Base-by-base conservation (phyloP, 129 eudicot genomes). In the Heracleum sosnowskyi region DNA sequence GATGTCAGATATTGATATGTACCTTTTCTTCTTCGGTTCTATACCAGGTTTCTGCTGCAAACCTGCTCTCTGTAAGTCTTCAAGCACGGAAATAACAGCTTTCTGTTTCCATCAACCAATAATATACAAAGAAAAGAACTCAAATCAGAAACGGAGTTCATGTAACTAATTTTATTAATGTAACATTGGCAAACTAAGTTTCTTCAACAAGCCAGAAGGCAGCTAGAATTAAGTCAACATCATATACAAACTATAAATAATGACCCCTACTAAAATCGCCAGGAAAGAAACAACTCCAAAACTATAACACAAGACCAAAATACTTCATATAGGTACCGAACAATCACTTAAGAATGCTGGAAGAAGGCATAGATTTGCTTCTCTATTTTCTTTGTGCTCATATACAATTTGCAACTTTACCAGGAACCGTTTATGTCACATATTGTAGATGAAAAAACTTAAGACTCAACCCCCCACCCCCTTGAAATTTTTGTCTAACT, bases 21-120 rank as follows among this genome's bases (percentile, higher is more conserved):
- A 66, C 35, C 39, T 80, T 69, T 77, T 82, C 77, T 57, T 75
- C 72, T 76, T 73, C 47, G 45, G 70, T 73, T 51, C 76, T 17
- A n/a, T 44, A 1, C 28, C 76, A 53, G 74, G 83, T 49, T 72
- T 78, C 36, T 49, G 75, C 74, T 29, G 85, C 35, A 63, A 57
- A 33, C 69, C 78, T 44, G 39, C 82, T 74, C 57, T 53, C 34
- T 76, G 49, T 4, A 78, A 79, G 47, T 49, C 62, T 36, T 42
- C 79, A 33, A 89, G 83, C 53, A 89, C 86, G 35, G 80, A 26
- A 29, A 80, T 64, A 31, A 89, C 89, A 73, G 91, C 91, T 71
- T 45, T 85, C 93, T 88, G 87, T 41, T 77, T 75, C 57, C 78
- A 79, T 49, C 37, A 73, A 6, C 77, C 77, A 73, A 73, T 13